phyloP scores from a whole-genome alignment of 2,329 filamentous ascomycete genomes.

The Mollisia scopiformis region DNA sequence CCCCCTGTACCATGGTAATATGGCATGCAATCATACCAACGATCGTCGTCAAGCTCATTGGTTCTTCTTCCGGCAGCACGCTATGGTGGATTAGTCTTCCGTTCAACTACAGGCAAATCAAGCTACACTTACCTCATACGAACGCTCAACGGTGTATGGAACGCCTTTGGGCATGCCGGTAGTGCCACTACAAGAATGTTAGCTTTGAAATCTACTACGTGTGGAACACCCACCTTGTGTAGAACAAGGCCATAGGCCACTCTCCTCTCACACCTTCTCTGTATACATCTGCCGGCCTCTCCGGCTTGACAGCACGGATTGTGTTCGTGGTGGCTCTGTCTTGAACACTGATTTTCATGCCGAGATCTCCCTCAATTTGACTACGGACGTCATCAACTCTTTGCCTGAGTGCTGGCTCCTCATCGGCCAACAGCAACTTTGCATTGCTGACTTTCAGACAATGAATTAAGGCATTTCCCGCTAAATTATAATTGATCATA shows the following conservation, averaged over 20 bases:
- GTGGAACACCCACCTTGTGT: constrained; percentile 57
- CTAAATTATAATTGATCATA: constrained; percentile 72
- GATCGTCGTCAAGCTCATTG: constrained; percentile 48
- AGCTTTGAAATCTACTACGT: background rate
- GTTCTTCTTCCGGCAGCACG: constrained; percentile 27
- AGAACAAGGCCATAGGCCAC: constrained; percentile 67
- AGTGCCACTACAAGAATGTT: constrained; percentile 58
- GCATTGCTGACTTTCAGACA: constrained; percentile 62
- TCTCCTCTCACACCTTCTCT: constrained; percentile 52
- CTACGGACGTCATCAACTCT: constrained; percentile 60
- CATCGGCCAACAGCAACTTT: constrained; percentile 61
- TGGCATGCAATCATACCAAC: constrained; percentile 78
- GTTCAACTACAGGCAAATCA: background rate
- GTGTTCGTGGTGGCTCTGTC: constrained; percentile 50
- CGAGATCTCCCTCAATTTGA: constrained; percentile 48
- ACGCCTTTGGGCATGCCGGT: constrained; percentile 77
- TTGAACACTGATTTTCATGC: constrained; percentile 59
- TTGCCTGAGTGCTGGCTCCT: constrained; percentile 53
- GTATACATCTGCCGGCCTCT: constrained; percentile 57
- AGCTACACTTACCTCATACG: constrained; percentile 30
- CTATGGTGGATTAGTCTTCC: constrained; percentile 2
- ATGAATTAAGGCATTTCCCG: constrained; percentile 65
- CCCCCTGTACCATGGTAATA: constrained; percentile 75
- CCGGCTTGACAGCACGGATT: constrained; percentile 50
- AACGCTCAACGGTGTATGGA: constrained; percentile 55